Conservation (phyloP, 2,329 filamentous ascomycete species). For the Juglanconis juglandina region DNA sequence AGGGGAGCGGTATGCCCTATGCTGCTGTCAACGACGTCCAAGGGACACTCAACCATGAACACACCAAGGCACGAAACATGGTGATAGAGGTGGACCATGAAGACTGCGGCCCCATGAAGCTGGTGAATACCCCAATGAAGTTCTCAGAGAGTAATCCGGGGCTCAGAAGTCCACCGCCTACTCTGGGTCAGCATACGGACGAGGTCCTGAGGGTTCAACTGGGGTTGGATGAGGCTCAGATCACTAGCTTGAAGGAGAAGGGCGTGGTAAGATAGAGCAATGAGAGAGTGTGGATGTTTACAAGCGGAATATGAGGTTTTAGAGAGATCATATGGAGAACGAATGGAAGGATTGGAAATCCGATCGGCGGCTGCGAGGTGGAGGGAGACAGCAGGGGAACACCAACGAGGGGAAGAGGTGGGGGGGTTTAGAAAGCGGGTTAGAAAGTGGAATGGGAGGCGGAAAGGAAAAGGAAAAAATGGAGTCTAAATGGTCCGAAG, state of each 20-base stretch:
- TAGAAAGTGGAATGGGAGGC: no score
- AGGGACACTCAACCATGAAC: conserved; percentile 75
- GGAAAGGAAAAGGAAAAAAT: no score
- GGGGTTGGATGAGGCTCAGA: conserved; percentile 55
- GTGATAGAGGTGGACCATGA: conserved; percentile 82
- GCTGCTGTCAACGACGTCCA: conserved; percentile 91
- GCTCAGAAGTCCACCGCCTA: conserved; percentile 75
- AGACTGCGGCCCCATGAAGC: conserved; percentile 76
- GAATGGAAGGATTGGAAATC: no score
- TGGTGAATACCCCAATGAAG: conserved; percentile 94
- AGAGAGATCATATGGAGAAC: no score
- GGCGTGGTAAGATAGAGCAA: conserved; percentile 58
- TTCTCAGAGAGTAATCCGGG: conserved; percentile 79
- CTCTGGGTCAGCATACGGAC: conserved; percentile 81
- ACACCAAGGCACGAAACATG: conserved; percentile 84
- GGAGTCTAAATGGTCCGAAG: no score
- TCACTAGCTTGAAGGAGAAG: conserved; percentile 59
- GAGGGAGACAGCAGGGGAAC: no score
- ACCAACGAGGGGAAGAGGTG: no score
- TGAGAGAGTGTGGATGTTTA: background rate
- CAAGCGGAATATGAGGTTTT: no score
- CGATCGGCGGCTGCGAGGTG: no score
- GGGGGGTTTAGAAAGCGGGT: no score
- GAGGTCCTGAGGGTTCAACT: conserved; percentile 67
- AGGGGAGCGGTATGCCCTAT: conserved; percentile 91